Base-by-base conservation (phyloP, 2,329 filamentous ascomycete genomes). In the Alternaria panax region DNA sequence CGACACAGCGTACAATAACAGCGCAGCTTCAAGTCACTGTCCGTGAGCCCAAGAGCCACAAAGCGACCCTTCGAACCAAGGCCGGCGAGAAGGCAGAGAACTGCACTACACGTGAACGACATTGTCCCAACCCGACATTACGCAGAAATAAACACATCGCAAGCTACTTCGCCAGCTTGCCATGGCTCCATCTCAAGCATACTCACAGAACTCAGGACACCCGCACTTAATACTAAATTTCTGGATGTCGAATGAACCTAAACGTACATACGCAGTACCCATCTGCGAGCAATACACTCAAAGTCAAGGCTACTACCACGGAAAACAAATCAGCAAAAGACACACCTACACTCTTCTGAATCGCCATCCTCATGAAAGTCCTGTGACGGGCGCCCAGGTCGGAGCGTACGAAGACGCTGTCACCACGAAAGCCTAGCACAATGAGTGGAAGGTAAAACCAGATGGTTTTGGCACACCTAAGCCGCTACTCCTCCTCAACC, bases 391-490 rank as follows among this genome's bases (percentile, higher is more conserved):
- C 18, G 24, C 40, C 7, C 45, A 47, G 12, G 5, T 16, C n/a
- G 42, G 32, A 18, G 32, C 38, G 12, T 32, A 42, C 8, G 25
- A 34, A 47, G 30, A 54, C 9, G 30, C 30, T 20, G 20, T 24
- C 22, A 45, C 41, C 28, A 51, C 55, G 16, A 59, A 42, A 20
- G 38, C 18, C 18, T 61, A 58, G 58, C 38, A 45, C 25, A 22
- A 50, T 7, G 61, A 63, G 38, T 63, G 61, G 61, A 30, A 58
- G 11, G 36, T 27, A 16, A 41, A 45, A 14, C 47, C 61, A 4
- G 42, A 42, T 12, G 14, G 28, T n/a, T 51, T 60, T 16, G 51
- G 51, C 5, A 42, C 54, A 7, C 50, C 20, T 16, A 24, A 24
- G 3, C 54, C 58, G 7, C 34, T 61, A 16, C 32, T 11, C 9